Conservation (phyloP, 768 basidiomycete genomes). For the Calocybe gangraenosa region DNA sequence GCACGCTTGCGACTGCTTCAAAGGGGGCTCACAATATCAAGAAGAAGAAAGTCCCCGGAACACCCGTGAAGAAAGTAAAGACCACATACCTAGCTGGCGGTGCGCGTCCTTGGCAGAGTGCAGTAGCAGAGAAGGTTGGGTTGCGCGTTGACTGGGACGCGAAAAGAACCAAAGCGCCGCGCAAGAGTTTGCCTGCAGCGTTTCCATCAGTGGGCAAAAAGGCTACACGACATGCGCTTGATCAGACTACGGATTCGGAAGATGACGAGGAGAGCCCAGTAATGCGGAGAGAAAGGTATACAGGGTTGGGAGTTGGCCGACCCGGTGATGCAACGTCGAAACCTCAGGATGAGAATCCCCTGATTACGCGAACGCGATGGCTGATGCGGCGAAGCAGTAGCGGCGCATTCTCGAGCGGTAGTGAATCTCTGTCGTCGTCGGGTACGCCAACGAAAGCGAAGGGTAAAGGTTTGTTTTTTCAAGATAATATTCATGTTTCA, state of each 20-base stretch:
- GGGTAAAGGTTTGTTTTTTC: conserved; percentile 38
- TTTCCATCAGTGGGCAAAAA: conserved; percentile 44
- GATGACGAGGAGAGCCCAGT: conserved; percentile 69
- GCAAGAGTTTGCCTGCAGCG: conserved; percentile 75
- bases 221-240: conserved; percentile 24
- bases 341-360: conserved; percentile 22
- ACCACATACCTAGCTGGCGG: conserved; percentile 50
- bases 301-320: conserved; percentile 62
- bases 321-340: conserved; percentile 31
- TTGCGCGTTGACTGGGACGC: conserved; percentile 42
- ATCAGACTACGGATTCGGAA: conserved; percentile 55
- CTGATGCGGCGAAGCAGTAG: conserved; percentile 77
- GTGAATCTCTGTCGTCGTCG: conserved; percentile 53
- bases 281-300: conserved; percentile 49
- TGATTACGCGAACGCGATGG: conserved; percentile 49
- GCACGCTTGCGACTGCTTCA: conserved; percentile 56
- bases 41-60: conserved; percentile 68
- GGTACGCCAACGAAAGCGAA: conserved; percentile 63
- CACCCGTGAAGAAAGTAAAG: conserved; percentile 75
- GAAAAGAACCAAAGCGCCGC: conserved; percentile 43
- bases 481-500: no score
- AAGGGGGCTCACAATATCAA: conserved; percentile 38
- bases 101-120: conserved; percentile 78
- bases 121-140: conserved; percentile 66
- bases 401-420: conserved; percentile 75